phyloP scores from a whole-genome alignment of 768 basidiomycete species.

The Amanita jacksonii region DNA sequence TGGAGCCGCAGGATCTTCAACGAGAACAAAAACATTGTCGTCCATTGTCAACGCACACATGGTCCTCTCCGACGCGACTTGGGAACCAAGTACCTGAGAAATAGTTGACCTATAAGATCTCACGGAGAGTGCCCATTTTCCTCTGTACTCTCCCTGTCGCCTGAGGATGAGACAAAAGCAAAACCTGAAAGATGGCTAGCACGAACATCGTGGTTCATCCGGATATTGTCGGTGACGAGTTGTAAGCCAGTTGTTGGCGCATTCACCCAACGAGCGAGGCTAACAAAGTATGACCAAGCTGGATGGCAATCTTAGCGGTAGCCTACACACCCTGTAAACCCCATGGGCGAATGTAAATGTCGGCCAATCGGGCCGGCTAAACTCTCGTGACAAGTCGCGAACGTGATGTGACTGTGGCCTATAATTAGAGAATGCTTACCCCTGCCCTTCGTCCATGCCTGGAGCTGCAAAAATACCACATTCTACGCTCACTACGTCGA shows the following conservation, averaged over 20 bases:
- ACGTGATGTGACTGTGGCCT: constrained; percentile 19
- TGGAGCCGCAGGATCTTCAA: constrained; percentile 71
- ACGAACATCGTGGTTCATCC: constrained; percentile 54
- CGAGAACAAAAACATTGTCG: constrained; percentile 68
- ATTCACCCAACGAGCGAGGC: constrained; percentile 75
- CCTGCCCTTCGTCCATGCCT: not conserved
- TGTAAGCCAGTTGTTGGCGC: constrained; percentile 67
- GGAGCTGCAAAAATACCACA: constrained; percentile 8
- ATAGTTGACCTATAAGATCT: constrained; percentile 72
- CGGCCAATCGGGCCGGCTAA: too few relatives aligned
- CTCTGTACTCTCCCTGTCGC: constrained; percentile 44
- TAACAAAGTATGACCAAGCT: constrained; percentile 18
- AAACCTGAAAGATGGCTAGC: constrained; percentile 13
- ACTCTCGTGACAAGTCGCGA: constrained; percentile 5
- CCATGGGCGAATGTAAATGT: constrained; percentile 27
- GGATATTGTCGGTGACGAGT: constrained; percentile 59
- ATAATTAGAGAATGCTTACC: constrained; percentile 11
- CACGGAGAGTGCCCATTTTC: constrained; percentile 62
- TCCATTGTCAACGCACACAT: constrained; percentile 76
- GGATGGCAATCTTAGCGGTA: constrained; percentile 1
- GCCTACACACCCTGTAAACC: constrained; percentile 46
- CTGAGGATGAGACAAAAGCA: constrained; percentile 11
- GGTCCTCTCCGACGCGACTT: constrained; percentile 48
- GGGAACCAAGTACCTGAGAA: constrained; percentile 40
- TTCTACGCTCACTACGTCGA: constrained; percentile 9